These are phyloP conservation scores for Coriolopsis trogii DNA, from an alignment of 1,284 basidiomycete genomes.

Conservation along the genomic window DNA sequence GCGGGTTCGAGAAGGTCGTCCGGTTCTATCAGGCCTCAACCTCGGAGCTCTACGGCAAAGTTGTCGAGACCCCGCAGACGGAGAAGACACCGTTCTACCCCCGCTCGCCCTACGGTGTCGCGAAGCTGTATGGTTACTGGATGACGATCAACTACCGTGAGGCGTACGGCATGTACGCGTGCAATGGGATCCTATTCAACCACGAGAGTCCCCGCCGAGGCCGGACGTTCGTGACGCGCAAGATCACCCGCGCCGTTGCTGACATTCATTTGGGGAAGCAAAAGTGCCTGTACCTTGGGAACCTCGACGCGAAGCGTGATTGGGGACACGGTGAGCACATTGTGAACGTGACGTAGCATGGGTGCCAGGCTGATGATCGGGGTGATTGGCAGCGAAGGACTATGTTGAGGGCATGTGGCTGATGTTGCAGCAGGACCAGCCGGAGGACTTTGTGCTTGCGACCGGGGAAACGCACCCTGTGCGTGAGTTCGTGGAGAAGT, in stretches of 20 bases:
- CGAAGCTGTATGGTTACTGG: constrained; percentile 89
- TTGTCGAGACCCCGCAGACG: constrained; percentile 87
- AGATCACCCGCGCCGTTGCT: constrained; percentile 88
- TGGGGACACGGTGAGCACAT: constrained; percentile 83
- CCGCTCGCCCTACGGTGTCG: constrained; percentile 88
- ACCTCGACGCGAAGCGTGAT: constrained; percentile 88
- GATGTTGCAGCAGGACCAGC: constrained; percentile 82
- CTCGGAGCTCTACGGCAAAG: constrained; percentile 92
- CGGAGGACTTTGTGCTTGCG: constrained; percentile 90
- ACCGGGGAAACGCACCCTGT: constrained; percentile 93
- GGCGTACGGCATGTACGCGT: constrained; percentile 90
- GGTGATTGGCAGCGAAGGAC: constrained; percentile 63
- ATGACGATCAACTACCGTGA: constrained; percentile 92
- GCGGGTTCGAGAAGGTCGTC: constrained; percentile 84
- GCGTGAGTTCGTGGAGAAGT: constrained; percentile 85
- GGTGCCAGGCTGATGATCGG: not conserved
- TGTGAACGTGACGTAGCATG: not conserved
- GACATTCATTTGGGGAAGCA: constrained; percentile 89
- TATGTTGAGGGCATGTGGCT: constrained; percentile 96
- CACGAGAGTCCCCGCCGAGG: constrained; percentile 92
- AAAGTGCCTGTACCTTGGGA: constrained; percentile 86
- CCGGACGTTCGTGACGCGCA: constrained; percentile 91
- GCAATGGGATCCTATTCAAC: constrained; percentile 92
- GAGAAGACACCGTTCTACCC: constrained; percentile 95
- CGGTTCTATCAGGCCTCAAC: constrained; percentile 95